These are phyloP conservation scores for Chlamydomonas asymmetrica DNA, from an alignment of 139 green algal genomes.

Conservation along the genomic window DNA sequence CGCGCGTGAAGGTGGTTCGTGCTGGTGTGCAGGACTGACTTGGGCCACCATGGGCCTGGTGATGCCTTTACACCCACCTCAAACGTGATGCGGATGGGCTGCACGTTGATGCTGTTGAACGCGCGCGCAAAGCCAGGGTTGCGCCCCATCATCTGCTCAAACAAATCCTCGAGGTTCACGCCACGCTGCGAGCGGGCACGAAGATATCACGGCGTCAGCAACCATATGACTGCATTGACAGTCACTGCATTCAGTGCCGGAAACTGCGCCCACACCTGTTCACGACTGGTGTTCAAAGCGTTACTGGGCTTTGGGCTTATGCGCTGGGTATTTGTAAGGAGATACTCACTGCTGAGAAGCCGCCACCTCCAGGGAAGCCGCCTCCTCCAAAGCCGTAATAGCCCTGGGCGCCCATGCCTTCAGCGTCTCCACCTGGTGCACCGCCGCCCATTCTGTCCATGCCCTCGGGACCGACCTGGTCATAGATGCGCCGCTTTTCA, in stretches of 20 bases:
- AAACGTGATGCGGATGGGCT: constrained; percentile 42
- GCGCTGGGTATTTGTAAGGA: neutral
- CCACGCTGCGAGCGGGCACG: no score
- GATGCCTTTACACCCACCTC: constrained; percentile 22
- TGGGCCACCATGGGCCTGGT: no score
- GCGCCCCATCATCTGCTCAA: constrained; percentile 51
- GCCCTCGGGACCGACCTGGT: constrained; percentile 63
- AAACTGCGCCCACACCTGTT: no score
- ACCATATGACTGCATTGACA: no score
- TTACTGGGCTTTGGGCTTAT: neutral
- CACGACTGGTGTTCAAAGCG: constrained; percentile 29
- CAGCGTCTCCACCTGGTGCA: constrained; percentile 18
- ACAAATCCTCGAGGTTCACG: constrained; percentile 36
- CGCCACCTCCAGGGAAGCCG: constrained; percentile 13
- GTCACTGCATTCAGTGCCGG: no score
- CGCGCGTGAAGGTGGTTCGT: no score
- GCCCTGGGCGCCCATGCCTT: constrained; percentile 15
- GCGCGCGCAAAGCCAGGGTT: constrained; percentile 10
- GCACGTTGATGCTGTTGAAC: constrained; percentile 31
- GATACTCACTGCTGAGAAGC: constrained; percentile 3
- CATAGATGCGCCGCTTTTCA: constrained; percentile 80
- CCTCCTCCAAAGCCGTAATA: constrained; percentile 34
- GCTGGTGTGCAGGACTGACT: no score
- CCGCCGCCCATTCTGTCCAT: constrained; percentile 68
- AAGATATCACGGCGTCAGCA: no score